Evolutionary conservation across 208 protist species (phyloP), one percentile per base, ranked within the genome.

Genomic region (Leishmania tropica): DNA sequence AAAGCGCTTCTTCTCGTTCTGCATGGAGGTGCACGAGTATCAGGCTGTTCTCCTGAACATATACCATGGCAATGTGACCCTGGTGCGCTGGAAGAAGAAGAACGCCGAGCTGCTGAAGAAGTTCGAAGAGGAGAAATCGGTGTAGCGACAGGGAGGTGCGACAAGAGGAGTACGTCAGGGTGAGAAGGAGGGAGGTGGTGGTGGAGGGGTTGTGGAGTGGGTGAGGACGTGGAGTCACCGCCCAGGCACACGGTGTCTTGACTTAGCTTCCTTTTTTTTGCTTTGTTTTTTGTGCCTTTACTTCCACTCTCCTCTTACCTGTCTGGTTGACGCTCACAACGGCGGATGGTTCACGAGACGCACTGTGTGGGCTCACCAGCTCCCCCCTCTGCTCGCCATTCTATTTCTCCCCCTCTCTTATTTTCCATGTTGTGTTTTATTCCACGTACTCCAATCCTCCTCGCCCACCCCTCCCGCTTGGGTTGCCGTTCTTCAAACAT

Each of bases 1-100:
- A 45, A 93, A 97, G 85, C 87, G 87, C 75, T 94, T 95, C 73
- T 95, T 96, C 82, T 85, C 94, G n/a, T 81, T 72, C 51, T 90
- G 80, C 78, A 90, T 96, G 84, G 90, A 97, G 85, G 81, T 95
- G 65, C 87, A 88, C 24, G 92, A 97, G 85, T 68, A 84, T 17
- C 89, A 96, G 79, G 70, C 92, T 62, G 71, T 58, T 62, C 28
- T 93, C 45, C 72, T 90, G 17, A 84, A 73, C 42, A 68, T 87
- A 51, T 60, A 68, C 28, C 76, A 78, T 54, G 89, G 88, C 53
- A 93, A 92, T 80, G 60, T 83, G 2, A 62, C 53, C 42, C 65
- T 97, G 51, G 87, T 92, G 71, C 80, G 64, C 35, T 97, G 93
- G 92, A 78, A 79, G 74, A 86, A 77, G 65, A 83, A 83, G n/a